Conservation (phyloP, 73 alveolate species). For the Paramecium sonneborni region DNA sequence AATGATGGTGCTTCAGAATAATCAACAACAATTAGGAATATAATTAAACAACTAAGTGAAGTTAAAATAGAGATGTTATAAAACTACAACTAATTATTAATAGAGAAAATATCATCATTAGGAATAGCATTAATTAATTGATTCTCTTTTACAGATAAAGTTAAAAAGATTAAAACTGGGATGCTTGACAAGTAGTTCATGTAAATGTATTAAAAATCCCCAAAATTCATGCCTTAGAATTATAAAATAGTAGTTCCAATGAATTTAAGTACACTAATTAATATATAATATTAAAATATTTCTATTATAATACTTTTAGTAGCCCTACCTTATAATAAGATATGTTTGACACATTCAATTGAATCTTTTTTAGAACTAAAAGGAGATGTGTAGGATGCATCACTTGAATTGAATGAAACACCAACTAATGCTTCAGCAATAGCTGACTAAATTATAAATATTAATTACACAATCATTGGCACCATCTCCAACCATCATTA, state of each 20-base stretch:
- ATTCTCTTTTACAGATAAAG: background rate
- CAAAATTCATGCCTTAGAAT: slow-evolving; percentile 2
- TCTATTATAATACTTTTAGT: slow-evolving; percentile 52
- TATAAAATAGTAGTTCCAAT: background rate
- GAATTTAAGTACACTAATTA: background rate
- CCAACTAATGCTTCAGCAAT: slow-evolving; percentile 58
- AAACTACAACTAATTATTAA: background rate
- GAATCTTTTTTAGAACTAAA: slow-evolving; percentile 52
- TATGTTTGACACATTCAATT: slow-evolving; percentile 9
- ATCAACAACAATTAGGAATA: background rate
- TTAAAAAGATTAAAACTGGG: background rate
- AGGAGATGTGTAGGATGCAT: slow-evolving; percentile 63
- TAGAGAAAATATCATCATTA: background rate
- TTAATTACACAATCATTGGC: slow-evolving; percentile 58
- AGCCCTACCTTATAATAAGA: slow-evolving; percentile 56
- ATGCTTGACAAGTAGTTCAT: background rate
- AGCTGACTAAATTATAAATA: slow-evolving; percentile 18
- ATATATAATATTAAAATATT: background rate
- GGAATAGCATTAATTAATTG: background rate
- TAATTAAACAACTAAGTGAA: background rate
- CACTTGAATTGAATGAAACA: slow-evolving; percentile 51
- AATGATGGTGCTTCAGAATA: background rate
- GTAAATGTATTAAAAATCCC: background rate
- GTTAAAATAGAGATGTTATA: background rate
- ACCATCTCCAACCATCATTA: slow-evolving; percentile 65